A percentile compares a stretch with the other conserved stretches of the same genome.
Evolutionary conservation across 441 rosid genomes (phyloP).

Genomic region (Geranium incanum): DNA sequence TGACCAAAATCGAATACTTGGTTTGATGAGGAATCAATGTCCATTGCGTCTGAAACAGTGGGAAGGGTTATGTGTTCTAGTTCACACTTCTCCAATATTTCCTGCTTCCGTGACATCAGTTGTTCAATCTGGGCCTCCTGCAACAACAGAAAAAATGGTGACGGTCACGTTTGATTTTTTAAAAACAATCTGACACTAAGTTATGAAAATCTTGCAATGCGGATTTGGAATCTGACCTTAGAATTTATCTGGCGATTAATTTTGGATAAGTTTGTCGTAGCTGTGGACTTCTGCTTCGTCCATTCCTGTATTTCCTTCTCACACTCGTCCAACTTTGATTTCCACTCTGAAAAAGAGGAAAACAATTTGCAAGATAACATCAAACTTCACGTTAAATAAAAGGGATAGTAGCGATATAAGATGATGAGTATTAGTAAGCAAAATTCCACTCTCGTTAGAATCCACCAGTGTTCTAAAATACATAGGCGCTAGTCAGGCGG

Average conservation of each 20-base stretch:
- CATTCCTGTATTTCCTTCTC: constrained; percentile 86
- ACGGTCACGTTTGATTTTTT: constrained; percentile 18
- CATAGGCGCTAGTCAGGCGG: no score
- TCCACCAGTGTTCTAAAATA: neutral
- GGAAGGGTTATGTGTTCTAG: constrained; percentile 77
- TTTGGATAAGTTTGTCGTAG: constrained; percentile 70
- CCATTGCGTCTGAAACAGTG: constrained; percentile 62
- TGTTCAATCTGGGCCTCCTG: constrained; percentile 80
- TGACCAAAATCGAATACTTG: constrained; percentile 75
- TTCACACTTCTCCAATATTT: constrained; percentile 78
- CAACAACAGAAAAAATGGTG: constrained; percentile 26
- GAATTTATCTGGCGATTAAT: constrained; percentile 72
- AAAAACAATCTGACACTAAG: constrained; percentile 2
- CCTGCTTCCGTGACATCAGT: constrained; percentile 62
- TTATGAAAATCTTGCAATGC: constrained; percentile 8
- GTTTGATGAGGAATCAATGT: constrained; percentile 52
- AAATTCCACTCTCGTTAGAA: constrained; percentile 5
- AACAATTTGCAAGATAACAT: constrained; percentile 9
- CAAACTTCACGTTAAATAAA: neutral
- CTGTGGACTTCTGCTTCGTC: constrained; percentile 81
- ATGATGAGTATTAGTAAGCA: constrained; percentile 9
- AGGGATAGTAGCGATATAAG: neutral
- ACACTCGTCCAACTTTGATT: constrained; percentile 77
- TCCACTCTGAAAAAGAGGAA: constrained; percentile 56
- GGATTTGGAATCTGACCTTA: constrained; percentile 45